Conservation (phyloP, 148 eudicot genomes). For the Linanthus parryae region DNA sequence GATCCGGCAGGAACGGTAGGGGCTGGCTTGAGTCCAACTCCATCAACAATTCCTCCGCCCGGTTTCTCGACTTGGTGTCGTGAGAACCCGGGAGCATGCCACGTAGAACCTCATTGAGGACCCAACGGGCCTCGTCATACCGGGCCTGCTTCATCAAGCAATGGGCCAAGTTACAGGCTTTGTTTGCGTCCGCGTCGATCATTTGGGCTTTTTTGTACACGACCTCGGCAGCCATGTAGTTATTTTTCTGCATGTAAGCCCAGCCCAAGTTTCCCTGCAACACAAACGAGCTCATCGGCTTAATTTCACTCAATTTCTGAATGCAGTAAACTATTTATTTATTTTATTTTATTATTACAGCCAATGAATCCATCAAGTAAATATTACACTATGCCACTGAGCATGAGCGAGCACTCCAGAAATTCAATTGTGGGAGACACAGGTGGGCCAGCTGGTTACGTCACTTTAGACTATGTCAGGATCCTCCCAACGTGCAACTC, state of each 20-base stretch:
- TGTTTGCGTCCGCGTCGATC: conserved; percentile 76
- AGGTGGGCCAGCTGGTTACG: too few species aligned
- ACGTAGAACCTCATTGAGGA: conserved; percentile 24
- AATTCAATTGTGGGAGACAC: too few species aligned
- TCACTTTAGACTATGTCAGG: too few species aligned
- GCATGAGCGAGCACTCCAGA: too few species aligned
- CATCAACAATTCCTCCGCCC: background rate
- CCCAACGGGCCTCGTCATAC: conserved; percentile 40
- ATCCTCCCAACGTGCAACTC: too few species aligned
- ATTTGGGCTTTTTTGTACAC: conserved; percentile 81
- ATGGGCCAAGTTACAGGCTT: conserved; percentile 65
- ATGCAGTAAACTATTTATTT: too few species aligned
- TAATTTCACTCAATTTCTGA: too few species aligned
- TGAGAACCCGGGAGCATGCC: conserved; percentile 2
- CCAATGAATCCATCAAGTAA: too few species aligned
- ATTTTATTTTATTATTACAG: too few species aligned
- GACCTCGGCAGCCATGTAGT: conserved; percentile 71
- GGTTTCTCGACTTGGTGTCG: background rate
- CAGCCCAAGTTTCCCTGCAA: conserved; percentile 77
- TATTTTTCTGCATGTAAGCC: conserved; percentile 79
- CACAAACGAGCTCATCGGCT: too few species aligned
- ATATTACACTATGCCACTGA: too few species aligned
- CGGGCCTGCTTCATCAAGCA: conserved; percentile 66
- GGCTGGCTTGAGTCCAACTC: conserved; percentile 3
- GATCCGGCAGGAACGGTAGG: background rate